Evolutionary conservation across 75 land plant species (phyloP).

Genomic region (Cryptomeria japonica): DNA sequence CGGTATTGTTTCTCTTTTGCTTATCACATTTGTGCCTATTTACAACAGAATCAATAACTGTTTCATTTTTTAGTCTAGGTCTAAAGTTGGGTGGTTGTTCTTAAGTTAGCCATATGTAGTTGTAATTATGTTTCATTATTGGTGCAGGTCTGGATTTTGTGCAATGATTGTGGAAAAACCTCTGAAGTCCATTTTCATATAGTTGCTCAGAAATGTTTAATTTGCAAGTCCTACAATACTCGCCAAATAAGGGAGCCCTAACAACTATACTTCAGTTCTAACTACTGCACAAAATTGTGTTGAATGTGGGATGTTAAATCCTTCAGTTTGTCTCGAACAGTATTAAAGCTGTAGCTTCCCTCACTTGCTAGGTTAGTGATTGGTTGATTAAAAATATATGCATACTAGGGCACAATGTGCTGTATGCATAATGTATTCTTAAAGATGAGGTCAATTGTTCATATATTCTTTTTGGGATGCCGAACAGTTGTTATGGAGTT

Average conservation of each 20-base stretch:
- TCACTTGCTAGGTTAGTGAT: not conserved
- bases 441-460: not conserved
- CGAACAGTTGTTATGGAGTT: not conserved
- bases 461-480: not conserved
- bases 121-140: not conserved
- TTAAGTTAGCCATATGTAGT: not conserved
- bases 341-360: not conserved
- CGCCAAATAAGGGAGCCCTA: slow-evolving; percentile 51
- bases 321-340: not conserved
- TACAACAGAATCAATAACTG: not conserved
- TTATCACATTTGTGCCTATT: not conserved
- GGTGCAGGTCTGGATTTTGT: slow-evolving; percentile 84
- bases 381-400: not conserved
- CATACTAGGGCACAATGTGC: not conserved
- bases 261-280: no score
- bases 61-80: not conserved
- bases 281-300: not conserved
- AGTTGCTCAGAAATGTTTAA: slow-evolving; percentile 78
- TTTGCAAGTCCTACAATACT: slow-evolving; percentile 90
- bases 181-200: slow-evolving; percentile 72
- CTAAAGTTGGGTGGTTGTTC: not conserved
- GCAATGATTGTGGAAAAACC: slow-evolving; percentile 81
- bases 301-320: not conserved
- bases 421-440: not conserved
- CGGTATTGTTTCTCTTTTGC: slow-evolving; percentile 34